Percentiles rank a stretch among this genome's conserved stretches.
Evolutionary conservation across 305 asterid species (phyloP).

Genomic region (Withania somnifera): DNA sequence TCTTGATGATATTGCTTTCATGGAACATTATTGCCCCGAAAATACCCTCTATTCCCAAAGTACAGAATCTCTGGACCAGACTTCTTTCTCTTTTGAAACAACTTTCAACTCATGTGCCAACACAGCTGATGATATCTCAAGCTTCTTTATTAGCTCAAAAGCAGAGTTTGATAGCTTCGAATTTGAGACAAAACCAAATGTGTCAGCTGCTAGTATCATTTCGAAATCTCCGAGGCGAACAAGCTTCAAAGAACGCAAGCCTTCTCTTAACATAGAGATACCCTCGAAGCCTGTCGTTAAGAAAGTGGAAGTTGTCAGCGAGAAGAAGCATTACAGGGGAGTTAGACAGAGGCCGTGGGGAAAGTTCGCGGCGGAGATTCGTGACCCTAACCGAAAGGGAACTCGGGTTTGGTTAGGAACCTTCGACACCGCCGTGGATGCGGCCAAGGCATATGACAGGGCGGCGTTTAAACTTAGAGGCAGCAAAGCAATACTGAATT

Average conservation of each 20-base stretch:
- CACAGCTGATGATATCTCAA: neutral
- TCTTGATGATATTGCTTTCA: neutral
- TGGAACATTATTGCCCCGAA: neutral
- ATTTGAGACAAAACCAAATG: constrained; percentile 10
- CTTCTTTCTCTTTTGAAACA: neutral
- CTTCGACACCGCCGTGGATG: constrained; percentile 62
- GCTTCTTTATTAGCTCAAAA: neutral
- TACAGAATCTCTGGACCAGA: neutral
- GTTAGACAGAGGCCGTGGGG: constrained; percentile 67
- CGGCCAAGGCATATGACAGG: constrained; percentile 70
- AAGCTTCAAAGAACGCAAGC: constrained; percentile 22
- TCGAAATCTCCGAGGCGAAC: neutral
- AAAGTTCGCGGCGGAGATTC: constrained; percentile 69
- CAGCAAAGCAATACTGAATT: constrained; percentile 53
- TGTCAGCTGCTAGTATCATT: neutral
- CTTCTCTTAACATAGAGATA: constrained; percentile 16
- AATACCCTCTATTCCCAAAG: neutral
- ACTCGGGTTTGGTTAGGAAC: constrained; percentile 84
- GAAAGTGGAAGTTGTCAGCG: neutral
- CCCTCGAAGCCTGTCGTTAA: constrained; percentile 3
- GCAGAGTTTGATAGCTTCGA: neutral
- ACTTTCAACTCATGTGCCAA: neutral
- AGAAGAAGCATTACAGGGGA: constrained; percentile 44
- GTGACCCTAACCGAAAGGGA: constrained; percentile 74
- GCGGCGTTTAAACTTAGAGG: constrained; percentile 76